phyloP scores from a whole-genome alignment of 352 stramenopile species.

The Globisporangium recalcitrans region DNA sequence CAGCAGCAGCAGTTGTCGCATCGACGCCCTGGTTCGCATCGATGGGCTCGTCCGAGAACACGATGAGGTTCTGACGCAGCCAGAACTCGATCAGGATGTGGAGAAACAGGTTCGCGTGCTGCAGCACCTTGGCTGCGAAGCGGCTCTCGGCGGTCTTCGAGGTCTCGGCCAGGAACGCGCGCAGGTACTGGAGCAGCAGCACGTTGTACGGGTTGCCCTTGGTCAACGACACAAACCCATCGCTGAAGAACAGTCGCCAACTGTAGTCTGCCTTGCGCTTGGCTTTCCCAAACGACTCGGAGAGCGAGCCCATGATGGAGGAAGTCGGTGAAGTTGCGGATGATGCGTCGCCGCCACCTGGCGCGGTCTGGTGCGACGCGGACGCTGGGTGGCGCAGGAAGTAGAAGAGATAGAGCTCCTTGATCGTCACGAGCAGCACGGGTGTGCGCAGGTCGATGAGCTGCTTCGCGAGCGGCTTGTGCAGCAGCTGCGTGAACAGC shows the following conservation, averaged over 20 bases:
- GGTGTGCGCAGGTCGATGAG: slow-evolving; percentile 66
- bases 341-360: slow-evolving; percentile 4
- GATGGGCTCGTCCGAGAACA: slow-evolving; percentile 62
- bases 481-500: slow-evolving; percentile 79
- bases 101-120: slow-evolving; percentile 78
- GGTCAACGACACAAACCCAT: slow-evolving; percentile 60
- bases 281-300: slow-evolving; percentile 41
- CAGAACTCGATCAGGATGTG: slow-evolving; percentile 86
- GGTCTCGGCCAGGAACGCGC: slow-evolving; percentile 70
- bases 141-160: slow-evolving; percentile 57
- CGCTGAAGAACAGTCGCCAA: slow-evolving; percentile 67
- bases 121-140: slow-evolving; percentile 71
- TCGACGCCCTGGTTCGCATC: slow-evolving; percentile 14
- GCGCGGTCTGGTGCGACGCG: slow-evolving; percentile 57
- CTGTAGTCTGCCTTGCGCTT: slow-evolving; percentile 52
- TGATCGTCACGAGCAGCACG: slow-evolving; percentile 79
- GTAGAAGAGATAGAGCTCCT: slow-evolving; percentile 83
- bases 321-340: slow-evolving; percentile 4
- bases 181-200: slow-evolving; percentile 75
- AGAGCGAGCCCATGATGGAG: slow-evolving; percentile 45
- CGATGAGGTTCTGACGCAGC: slow-evolving; percentile 85
- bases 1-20: neutral
- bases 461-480: slow-evolving; percentile 78
- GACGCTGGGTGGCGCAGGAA: slow-evolving; percentile 74
- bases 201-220: slow-evolving; percentile 82